Conservation (phyloP, 306 rosid genomes). For the Lotus japonicus region DNA sequence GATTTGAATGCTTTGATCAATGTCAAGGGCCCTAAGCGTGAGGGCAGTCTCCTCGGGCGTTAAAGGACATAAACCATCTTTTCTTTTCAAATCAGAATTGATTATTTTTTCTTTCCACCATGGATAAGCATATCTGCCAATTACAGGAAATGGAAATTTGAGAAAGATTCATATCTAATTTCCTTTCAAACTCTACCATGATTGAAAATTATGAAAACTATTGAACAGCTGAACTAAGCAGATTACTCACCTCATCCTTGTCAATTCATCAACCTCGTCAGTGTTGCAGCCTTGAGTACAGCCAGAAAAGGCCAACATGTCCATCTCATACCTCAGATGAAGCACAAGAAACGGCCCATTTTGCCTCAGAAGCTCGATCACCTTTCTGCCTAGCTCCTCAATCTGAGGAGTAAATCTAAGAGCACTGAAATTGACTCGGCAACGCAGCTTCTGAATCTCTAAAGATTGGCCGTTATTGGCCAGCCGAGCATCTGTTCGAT, state of each 20-base stretch:
- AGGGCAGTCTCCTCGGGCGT: conserved; percentile 96
- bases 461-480: conserved; percentile 87
- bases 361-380: conserved; percentile 66
- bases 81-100: conserved; percentile 81
- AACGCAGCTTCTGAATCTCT: conserved; percentile 83
- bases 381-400: conserved; percentile 82
- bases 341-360: conserved; percentile 86
- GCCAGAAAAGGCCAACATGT: conserved; percentile 94
- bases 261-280: conserved; percentile 86
- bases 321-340: conserved; percentile 93
- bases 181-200: not conserved
- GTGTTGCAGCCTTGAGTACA: conserved; percentile 81
- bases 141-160: not conserved
- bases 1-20: conserved; percentile 73
- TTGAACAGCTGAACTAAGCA: not conserved
- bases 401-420: conserved; percentile 89
- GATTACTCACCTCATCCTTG: conserved; percentile 79
- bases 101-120: conserved; percentile 95
- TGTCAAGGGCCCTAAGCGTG: conserved; percentile 65
- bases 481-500: conserved; percentile 87
- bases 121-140: conserved; percentile 67
- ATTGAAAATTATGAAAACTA: conserved; percentile 20
- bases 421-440: conserved; percentile 85
- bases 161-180: not conserved
- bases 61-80: conserved; percentile 88